Percentiles rank a stretch among this genome's conserved stretches.
Conservation (phyloP, 2,329 filamentous ascomycete species). For the Aspergillus aculeatus region DNA sequence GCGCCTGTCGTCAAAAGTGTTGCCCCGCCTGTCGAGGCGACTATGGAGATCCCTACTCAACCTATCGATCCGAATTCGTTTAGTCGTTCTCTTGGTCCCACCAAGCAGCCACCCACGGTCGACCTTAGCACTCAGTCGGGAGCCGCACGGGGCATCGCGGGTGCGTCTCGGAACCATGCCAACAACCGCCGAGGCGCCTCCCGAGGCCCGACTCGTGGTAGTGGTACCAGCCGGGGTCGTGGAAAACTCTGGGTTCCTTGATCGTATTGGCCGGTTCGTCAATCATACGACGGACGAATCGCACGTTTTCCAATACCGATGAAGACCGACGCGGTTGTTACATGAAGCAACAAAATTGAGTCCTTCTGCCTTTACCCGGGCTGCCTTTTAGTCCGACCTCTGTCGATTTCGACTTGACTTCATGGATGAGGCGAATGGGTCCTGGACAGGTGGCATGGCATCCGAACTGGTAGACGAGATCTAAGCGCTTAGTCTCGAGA, state of each 20-base stretch:
- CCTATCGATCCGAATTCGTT: slow-evolving; percentile 52
- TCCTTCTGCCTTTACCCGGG: slow-evolving; percentile 19
- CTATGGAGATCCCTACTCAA: slow-evolving; percentile 45
- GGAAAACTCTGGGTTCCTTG: slow-evolving; percentile 49
- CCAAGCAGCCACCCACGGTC: slow-evolving; percentile 29
- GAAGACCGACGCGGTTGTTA: slow-evolving; percentile 23
- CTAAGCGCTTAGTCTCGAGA: slow-evolving; percentile 18
- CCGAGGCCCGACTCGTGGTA: slow-evolving; percentile 36
- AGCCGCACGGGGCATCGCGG: slow-evolving; percentile 34
- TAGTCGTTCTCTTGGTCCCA: slow-evolving; percentile 40
- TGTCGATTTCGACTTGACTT: slow-evolving; percentile 18
- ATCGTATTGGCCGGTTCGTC: slow-evolving; percentile 22
- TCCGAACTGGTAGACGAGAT: slow-evolving; percentile 15
- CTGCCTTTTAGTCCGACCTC: slow-evolving; percentile 18
- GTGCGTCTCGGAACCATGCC: slow-evolving; percentile 33
- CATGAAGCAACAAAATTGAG: slow-evolving; percentile 17
- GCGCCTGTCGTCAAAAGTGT: slow-evolving; percentile 24
- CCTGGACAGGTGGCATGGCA: slow-evolving; percentile 18
- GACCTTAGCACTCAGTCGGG: slow-evolving; percentile 36
- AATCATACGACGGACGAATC: slow-evolving; percentile 22
- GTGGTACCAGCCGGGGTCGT: slow-evolving; percentile 40
- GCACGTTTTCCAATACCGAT: slow-evolving; percentile 19
- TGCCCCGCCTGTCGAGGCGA: slow-evolving; percentile 27
- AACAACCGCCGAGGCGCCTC: slow-evolving; percentile 35
- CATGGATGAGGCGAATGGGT: slow-evolving; percentile 21